Evolutionary conservation across 768 basidiomycete genomes (phyloP).

Genomic region (Gautieria morchelliformis): DNA sequence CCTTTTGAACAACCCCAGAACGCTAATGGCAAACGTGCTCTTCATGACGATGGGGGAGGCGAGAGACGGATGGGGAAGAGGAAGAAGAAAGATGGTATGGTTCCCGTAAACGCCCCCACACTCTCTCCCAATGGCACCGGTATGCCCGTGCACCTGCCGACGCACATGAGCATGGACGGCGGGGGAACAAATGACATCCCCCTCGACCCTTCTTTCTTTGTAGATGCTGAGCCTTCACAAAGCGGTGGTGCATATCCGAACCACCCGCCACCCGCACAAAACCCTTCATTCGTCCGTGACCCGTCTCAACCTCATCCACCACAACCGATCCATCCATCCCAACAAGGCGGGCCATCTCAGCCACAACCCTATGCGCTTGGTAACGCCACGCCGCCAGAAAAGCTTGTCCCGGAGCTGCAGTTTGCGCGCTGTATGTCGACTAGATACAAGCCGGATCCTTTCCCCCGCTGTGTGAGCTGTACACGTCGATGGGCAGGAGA

Average conservation of each 20-base stretch:
- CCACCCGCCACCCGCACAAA: neutral
- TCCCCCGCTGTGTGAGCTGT: constrained; percentile 76
- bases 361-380: neutral
- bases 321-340: constrained; percentile 17
- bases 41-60: constrained; percentile 12
- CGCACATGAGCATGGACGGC: neutral
- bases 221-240: neutral
- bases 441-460: constrained; percentile 59
- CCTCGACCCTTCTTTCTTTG: constrained; percentile 1
- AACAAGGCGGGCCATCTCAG: constrained; percentile 13
- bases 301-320: neutral
- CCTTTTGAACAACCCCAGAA: constrained; percentile 17
- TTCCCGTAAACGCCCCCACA: neutral
- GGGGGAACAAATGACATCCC: neutral
- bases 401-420: constrained; percentile 56
- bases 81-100: neutral
- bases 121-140: neutral
- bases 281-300: neutral
- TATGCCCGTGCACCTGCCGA: neutral
- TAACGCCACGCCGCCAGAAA: neutral
- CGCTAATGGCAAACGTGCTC: constrained; percentile 27
- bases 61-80: neutral
- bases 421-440: constrained; percentile 80
- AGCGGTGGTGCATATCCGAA: neutral
- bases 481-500: constrained; percentile 83